Percentiles rank a stretch among this genome's conserved stretches.
Evolutionary conservation across 805 yeast genomes (phyloP).

Genomic region (Candida boidinii): DNA sequence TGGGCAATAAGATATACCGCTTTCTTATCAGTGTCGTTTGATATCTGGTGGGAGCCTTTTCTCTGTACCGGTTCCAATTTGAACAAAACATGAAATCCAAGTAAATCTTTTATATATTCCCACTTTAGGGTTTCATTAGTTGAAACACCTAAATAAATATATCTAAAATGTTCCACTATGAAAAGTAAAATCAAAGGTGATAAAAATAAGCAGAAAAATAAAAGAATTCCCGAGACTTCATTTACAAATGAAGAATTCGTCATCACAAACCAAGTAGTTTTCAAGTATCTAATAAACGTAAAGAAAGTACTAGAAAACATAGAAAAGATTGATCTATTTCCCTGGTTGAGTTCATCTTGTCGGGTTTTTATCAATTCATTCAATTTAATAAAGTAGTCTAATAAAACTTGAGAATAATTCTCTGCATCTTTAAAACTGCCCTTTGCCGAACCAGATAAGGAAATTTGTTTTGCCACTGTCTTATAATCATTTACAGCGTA

Average conservation of each 20-base stretch:
- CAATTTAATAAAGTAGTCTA: no score
- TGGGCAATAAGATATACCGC: no score
- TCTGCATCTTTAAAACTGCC: no score
- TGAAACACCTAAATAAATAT: slow-evolving; percentile 45
- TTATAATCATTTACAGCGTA: slow-evolving; percentile 1
- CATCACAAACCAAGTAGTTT: slow-evolving; percentile 12
- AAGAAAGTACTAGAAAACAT: no score
- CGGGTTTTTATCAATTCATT: no score
- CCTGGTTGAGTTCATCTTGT: no score
- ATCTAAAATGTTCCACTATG: slow-evolving; percentile 32
- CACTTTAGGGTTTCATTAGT: slow-evolving; percentile 50
- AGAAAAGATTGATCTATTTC: no score
- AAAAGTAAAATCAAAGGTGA: slow-evolving; percentile 30
- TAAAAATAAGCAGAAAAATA: slow-evolving; percentile 30
- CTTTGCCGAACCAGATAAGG: no score
- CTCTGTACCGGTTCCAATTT: slow-evolving; percentile 9
- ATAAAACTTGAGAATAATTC: no score
- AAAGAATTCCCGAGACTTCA: slow-evolving; percentile 32
- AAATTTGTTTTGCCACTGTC: neutral
- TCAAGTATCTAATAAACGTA: slow-evolving; percentile 5
- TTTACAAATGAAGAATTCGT: slow-evolving; percentile 23
- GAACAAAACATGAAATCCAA: slow-evolving; percentile 22
- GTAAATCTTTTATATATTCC: slow-evolving; percentile 37
- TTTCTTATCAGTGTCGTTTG: no score
- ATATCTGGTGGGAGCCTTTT: no score